Conservation (phyloP, 805 yeast species). For the Candida boleticola region DNA sequence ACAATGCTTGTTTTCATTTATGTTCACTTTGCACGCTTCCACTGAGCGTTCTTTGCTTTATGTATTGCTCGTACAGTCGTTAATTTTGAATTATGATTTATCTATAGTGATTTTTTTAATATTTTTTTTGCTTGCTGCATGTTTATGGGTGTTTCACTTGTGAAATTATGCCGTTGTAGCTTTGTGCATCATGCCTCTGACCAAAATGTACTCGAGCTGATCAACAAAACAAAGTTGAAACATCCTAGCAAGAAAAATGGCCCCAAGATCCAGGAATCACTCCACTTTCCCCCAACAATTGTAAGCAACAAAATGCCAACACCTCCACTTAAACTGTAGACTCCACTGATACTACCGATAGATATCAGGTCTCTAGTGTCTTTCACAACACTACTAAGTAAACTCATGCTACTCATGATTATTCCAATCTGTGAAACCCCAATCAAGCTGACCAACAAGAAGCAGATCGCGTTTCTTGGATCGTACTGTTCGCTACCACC, state of each 20-base stretch:
- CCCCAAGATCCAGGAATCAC: constrained; percentile 55
- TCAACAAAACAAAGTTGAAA: constrained; percentile 30
- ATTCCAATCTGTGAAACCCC: constrained; percentile 65
- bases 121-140: too few relatives aligned
- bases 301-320: constrained; percentile 60
- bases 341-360: constrained; percentile 68
- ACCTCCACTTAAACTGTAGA: constrained; percentile 67
- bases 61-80: too few relatives aligned
- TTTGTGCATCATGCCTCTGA: too few relatives aligned
- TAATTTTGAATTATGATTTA: too few relatives aligned
- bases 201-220: constrained; percentile 4
- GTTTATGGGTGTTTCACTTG: too few relatives aligned
- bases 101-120: too few relatives aligned
- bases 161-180: too few relatives aligned
- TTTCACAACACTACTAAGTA: constrained; percentile 33
- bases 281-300: constrained; percentile 59
- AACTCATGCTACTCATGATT: constrained; percentile 62
- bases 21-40: too few relatives aligned
- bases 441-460: constrained; percentile 40
- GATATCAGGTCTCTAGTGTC: constrained; percentile 39
- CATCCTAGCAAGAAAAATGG: constrained; percentile 56
- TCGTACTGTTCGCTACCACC: constrained; percentile 21
- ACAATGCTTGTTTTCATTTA: too few relatives aligned
- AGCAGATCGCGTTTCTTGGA: constrained; percentile 35
- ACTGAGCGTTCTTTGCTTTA: too few relatives aligned